A percentile compares a stretch with the other conserved stretches of the same genome.
phyloP scores from a whole-genome alignment of 257 asterid genomes.

The Solanum ossicruentum region DNA sequence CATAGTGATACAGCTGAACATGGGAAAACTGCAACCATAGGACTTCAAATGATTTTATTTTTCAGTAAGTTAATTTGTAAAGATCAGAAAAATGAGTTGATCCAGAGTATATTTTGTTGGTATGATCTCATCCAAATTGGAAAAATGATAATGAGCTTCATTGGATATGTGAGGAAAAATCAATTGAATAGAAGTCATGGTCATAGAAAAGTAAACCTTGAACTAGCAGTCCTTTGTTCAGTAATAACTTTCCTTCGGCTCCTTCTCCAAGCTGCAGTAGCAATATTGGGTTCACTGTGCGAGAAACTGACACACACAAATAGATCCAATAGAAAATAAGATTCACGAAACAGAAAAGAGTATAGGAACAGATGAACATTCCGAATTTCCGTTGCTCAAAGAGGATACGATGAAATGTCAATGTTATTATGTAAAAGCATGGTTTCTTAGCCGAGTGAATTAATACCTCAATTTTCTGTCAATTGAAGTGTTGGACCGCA shows the following conservation, averaged over 20 bases:
- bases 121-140: neutral
- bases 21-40: neutral
- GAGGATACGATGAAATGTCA: neutral
- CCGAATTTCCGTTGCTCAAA: neutral
- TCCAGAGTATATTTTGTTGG: neutral
- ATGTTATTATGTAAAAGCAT: neutral
- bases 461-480: slow-evolving; percentile 72
- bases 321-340: slow-evolving; percentile 6
- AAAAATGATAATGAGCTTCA: neutral
- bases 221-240: slow-evolving; percentile 90
- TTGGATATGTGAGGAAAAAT: neutral
- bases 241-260: slow-evolving; percentile 82
- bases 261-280: slow-evolving; percentile 89
- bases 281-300: slow-evolving; percentile 88
- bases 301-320: slow-evolving; percentile 51
- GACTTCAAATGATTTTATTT: neutral
- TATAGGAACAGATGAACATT: neutral
- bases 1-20: neutral
- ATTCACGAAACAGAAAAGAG: neutral
- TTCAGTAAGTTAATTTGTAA: neutral
- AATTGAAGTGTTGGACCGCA: slow-evolving; percentile 62
- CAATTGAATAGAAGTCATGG: slow-evolving; percentile 8
- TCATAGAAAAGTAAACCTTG: slow-evolving; percentile 49
- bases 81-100: neutral
- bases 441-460: neutral